phyloP scores from a whole-genome alignment of 208 protist genomes.

The Jaenimonas drosophilae region DNA sequence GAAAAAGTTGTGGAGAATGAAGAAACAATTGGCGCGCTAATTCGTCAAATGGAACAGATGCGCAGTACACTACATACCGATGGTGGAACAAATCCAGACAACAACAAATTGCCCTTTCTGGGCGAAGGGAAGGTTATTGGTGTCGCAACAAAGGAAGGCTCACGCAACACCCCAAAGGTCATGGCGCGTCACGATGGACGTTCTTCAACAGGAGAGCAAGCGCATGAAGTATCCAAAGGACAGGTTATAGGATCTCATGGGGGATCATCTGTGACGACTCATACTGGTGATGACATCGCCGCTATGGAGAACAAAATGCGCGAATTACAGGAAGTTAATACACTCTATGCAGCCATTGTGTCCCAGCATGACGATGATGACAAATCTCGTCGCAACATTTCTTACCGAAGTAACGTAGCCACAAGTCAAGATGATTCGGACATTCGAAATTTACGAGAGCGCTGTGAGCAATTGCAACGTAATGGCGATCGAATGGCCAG shows the following conservation, averaged over 20 bases:
- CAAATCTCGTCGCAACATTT: background rate
- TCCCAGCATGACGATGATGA: constrained; percentile 22
- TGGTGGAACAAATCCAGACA: too few relatives aligned
- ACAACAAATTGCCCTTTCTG: too few relatives aligned
- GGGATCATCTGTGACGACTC: background rate
- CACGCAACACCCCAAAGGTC: background rate
- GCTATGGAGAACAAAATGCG: constrained; percentile 41
- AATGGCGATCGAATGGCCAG: constrained; percentile 16
- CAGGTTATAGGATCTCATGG: background rate
- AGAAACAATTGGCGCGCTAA: constrained; percentile 59
- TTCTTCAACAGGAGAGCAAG: background rate
- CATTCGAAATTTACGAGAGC: background rate
- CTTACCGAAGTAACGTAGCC: background rate
- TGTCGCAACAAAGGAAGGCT: background rate
- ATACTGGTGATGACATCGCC: constrained; percentile 29
- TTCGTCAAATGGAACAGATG: constrained; percentile 53
- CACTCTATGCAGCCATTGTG: constrained; percentile 75
- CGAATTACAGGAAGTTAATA: constrained; percentile 72
- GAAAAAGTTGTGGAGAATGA: constrained; percentile 65
- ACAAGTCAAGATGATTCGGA: constrained; percentile 1
- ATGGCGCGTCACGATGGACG: background rate
- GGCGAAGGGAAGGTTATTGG: too few relatives aligned
- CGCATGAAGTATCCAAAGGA: background rate
- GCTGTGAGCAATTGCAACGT: constrained; percentile 14
- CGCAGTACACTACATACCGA: too few relatives aligned